Conservation (phyloP, 1,139 yeast species). For the Pneumocystis canis region DNA sequence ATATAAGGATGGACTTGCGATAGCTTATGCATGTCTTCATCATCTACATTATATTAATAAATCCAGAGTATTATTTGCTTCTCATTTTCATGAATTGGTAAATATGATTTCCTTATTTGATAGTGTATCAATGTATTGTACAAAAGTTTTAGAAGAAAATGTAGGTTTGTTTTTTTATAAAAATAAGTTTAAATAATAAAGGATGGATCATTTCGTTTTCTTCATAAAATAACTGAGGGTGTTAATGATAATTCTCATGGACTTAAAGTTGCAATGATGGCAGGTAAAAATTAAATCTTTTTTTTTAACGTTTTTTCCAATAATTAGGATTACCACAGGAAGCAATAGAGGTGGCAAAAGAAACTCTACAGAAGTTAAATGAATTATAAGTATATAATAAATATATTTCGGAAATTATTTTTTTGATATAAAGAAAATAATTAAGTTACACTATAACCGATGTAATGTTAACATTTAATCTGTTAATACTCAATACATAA, state of each 20-base stretch:
- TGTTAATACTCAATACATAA: background rate
- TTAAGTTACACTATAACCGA: background rate
- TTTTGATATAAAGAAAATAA: background rate
- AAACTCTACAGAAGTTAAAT: background rate
- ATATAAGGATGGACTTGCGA: slow-evolving; percentile 73
- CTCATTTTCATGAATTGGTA: slow-evolving; percentile 51
- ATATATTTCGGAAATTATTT: background rate
- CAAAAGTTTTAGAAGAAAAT: slow-evolving; percentile 29
- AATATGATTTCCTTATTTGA: slow-evolving; percentile 19
- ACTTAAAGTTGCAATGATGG: slow-evolving; percentile 63
- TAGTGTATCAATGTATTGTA: slow-evolving; percentile 36
- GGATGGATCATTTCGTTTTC: slow-evolving; percentile 28
- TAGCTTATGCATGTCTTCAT: slow-evolving; percentile 68
- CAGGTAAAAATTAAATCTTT: slow-evolving; percentile 33
- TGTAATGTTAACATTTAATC: background rate
- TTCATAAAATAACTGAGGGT: slow-evolving; percentile 56
- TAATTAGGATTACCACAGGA: background rate
- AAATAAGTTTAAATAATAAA: background rate
- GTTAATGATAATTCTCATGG: slow-evolving; percentile 71
- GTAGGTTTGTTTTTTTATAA: slow-evolving; percentile 24
- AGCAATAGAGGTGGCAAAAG: background rate
- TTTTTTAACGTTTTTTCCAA: background rate
- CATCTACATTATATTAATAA: slow-evolving; percentile 42
- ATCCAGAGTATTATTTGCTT: slow-evolving; percentile 77
- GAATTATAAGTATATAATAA: background rate